These are phyloP conservation scores for Calycina marina DNA, from an alignment of 2,329 filamentous ascomycete genomes.

Conservation along the genomic window DNA sequence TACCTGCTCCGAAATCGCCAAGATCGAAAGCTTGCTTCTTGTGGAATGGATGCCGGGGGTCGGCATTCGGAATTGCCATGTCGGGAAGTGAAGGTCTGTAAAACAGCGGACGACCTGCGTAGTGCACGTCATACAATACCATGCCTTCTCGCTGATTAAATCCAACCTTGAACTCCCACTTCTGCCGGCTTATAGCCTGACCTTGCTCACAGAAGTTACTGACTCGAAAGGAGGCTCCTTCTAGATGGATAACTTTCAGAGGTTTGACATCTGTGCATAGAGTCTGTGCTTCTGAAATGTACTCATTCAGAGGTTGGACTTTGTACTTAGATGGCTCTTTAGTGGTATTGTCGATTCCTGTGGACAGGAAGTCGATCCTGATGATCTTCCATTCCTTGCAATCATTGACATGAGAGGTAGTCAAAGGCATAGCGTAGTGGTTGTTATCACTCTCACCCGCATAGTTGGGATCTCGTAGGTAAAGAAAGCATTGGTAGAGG, in stretches of 20 bases:
- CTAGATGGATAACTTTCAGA: conserved; percentile 47
- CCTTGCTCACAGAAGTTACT: conserved; percentile 35
- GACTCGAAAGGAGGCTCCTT: conserved; percentile 46
- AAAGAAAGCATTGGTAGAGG: conserved; percentile 50
- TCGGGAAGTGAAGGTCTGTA: conserved; percentile 52
- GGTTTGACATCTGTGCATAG: conserved; percentile 48
- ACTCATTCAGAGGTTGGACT: conserved; percentile 43
- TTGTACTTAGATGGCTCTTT: conserved; percentile 41
- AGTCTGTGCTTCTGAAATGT: conserved; percentile 46
- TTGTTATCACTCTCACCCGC: conserved; percentile 46
- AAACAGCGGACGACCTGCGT: conserved; percentile 48
- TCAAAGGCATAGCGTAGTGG: conserved; percentile 52
- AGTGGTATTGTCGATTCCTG: conserved; percentile 44
- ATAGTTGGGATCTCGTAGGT: conserved; percentile 48
- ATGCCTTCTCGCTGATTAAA: conserved; percentile 52
- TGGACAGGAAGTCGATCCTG: conserved; percentile 55
- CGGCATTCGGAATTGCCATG: conserved; percentile 44
- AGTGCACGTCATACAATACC: conserved; percentile 51
- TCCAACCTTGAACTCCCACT: conserved; percentile 45
- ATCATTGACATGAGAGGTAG: conserved; percentile 51
- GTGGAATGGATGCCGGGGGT: conserved; percentile 53
- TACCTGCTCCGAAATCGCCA: conserved; percentile 50
- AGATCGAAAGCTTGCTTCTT: conserved; percentile 59
- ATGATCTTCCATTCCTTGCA: conserved; percentile 47
- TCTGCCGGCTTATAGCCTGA: conserved; percentile 48